A percentile compares a stretch with the other conserved stretches of the same genome.
phyloP scores from a whole-genome alignment of 2,329 filamentous ascomycete genomes.

The Amylocarpus encephaloides region DNA sequence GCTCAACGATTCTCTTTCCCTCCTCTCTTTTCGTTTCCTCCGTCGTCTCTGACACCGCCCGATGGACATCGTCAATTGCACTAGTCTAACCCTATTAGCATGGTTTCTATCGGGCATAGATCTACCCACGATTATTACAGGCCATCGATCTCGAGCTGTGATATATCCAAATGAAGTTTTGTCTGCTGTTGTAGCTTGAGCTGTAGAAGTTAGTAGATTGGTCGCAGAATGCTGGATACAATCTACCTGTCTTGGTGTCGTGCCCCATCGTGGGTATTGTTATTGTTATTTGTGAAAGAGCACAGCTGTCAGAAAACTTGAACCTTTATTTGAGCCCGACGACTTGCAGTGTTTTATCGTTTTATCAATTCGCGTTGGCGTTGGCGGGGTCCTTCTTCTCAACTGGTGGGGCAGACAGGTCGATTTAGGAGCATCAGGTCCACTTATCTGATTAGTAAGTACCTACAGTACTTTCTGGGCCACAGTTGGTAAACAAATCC shows the following conservation, averaged over 20 bases:
- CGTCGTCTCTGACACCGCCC: conserved; percentile 48
- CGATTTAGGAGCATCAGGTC: too few relatives aligned
- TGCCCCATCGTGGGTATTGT: conserved; percentile 53
- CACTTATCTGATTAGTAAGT: too few relatives aligned
- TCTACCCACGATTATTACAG: conserved; percentile 69
- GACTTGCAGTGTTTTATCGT: conserved; percentile 1
- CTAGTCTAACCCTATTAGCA: conserved; percentile 57
- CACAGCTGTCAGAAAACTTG: background rate
- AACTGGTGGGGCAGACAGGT: background rate
- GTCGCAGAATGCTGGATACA: background rate
- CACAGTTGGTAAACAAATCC: too few relatives aligned
- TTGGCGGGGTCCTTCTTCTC: background rate
- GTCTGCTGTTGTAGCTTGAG: conserved; percentile 73
- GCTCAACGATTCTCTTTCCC: conserved; percentile 78
- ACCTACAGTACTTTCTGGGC: too few relatives aligned
- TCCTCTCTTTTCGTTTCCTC: conserved; percentile 64
- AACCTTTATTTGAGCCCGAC: background rate
- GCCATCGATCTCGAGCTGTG: conserved; percentile 85
- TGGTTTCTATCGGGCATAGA: background rate
- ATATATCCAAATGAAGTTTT: conserved; percentile 78
- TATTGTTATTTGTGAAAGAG: background rate
- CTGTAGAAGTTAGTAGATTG: conserved; percentile 37
- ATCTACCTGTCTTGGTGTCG: conserved; percentile 67
- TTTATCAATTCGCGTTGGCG: background rate
- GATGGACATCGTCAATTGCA: conserved; percentile 91